Evolutionary conservation across 176 grass and related monocot species (phyloP), one percentile per base, ranked within the genome.

Genomic region (Aegilops sharonensis): DNA sequence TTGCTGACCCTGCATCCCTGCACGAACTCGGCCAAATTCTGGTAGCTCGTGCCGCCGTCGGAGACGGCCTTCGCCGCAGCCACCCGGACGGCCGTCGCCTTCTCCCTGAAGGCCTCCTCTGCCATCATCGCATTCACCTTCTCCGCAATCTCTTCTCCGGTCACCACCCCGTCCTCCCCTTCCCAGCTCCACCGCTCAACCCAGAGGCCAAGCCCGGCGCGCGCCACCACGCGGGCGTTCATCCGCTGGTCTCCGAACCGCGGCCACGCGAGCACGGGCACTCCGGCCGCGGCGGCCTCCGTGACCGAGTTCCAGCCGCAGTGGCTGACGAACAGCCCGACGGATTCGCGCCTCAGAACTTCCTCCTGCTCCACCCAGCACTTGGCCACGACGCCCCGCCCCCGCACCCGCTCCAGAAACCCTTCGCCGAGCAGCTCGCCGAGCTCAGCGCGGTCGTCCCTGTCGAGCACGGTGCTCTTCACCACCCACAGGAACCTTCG

Each of bases 221-320:
- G 57, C 11, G 14, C 72, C 8, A 92, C 81, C 11, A 92, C 79
- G 20, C 15, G 59, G 32, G 80, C 83, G 78, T 91, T 97, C 68
- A 97, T 74, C 7, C 94, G 71, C 64, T 97, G 94, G 60, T 97
- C 92, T 1, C 78, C 94, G 10, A 39, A 9, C 21, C 75, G 34
- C 12, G 94, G 86, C 94, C 92, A 94, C 9, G 86, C 92, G 48
- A 97, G 64, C 48, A 97, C 69, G 30, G 78, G 87, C 14, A 94
- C 61, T 7, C 94, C 92, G 21, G 45, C 17, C 9, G 56, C 5
- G 1, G 86, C 90, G 2, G 90, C 90, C 84, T 97, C 95, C 0
- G 84, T 86, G 29, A 92, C 88, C 12, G 90, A 97, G 81, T 97
- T 94, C 95, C 32, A 34, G 32, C 32, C 32, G 32, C 32, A 34